Evolutionary conservation across 768 basidiomycete genomes (phyloP), one percentile per base, ranked within the genome.

Genomic region (Trametes sanguinea): DNA sequence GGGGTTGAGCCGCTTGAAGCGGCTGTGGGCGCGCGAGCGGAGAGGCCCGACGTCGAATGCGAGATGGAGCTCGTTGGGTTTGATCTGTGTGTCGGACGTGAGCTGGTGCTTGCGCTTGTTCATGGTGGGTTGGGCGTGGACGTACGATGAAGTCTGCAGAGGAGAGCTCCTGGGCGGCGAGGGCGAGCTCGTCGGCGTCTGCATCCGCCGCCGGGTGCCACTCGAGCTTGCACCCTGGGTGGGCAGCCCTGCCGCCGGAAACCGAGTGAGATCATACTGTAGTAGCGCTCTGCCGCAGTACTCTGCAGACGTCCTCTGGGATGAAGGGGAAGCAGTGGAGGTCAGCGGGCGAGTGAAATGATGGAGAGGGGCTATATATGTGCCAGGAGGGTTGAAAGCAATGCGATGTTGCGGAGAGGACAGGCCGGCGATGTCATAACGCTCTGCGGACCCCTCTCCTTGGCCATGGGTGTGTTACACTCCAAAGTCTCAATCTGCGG

Each of bases 61-160:
- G 57, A 64, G 63, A 40, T 64, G 63, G n/a, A 64, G 58, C 37
- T 64, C 63, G 29, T 58, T 60, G 43, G 63, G 63, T 44, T 64
- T 64, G 33, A 64, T 51, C 63, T 64, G 43, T 22, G 22, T 22
- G 22, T 22, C 22, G 39, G 2, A 44, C 13, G 27, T 6, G 29
- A 11, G 46, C 29, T n/a, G 29, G 46, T 46, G 5, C n/a, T 17
- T 22, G 6, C 27, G 22, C 17, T 6, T 7, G 11, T n/a, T 17
- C n/a, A n/a, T 5, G n/a, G 1, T 6, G 17, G 17, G 35, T 16
- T 16, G 11, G 22, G 43, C 3, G 14, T 2, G 17, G 43, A 60
- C 63, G 33, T 37, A 64, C 63, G 22, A 54, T 29, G 37, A 64
- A 39, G 6, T 64, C 63, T 5, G 57, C 48, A 6, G 52, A 44